Percentiles rank a stretch among this genome's conserved stretches.
These are phyloP conservation scores for Sclerotinia nivalis DNA, from an alignment of 2,329 filamentous ascomycete species.

Conservation along the genomic window DNA sequence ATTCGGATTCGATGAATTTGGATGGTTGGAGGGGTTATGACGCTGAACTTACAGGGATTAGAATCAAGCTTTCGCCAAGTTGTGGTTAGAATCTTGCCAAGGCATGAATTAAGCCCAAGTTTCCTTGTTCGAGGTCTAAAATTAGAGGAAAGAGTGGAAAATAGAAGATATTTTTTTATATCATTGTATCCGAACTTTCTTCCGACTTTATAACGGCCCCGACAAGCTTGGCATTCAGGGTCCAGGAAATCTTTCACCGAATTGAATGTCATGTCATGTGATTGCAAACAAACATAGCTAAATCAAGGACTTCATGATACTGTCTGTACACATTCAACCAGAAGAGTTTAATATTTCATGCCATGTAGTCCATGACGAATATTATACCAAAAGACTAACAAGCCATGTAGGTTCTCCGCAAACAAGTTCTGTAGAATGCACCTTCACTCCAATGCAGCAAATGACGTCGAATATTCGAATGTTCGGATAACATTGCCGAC, in stretches of 20 bases:
- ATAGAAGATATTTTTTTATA: no score
- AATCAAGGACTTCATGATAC: no score
- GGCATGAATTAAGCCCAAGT: neutral
- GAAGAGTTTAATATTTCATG: neutral
- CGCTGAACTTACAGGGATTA: constrained; percentile 24
- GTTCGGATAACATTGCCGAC: constrained; percentile 7
- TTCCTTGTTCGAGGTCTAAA: no score
- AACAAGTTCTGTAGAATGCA: neutral
- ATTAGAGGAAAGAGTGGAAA: neutral
- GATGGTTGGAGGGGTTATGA: constrained; percentile 7
- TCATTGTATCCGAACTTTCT: neutral
- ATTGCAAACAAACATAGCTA: no score
- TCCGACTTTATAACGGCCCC: neutral
- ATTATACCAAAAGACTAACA: neutral
- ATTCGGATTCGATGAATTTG: neutral
- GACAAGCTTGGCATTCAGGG: neutral
- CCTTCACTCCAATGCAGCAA: neutral
- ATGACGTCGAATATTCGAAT: neutral
- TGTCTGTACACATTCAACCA: no score
- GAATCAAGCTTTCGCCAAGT: constrained; percentile 36
- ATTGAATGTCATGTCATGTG: neutral
- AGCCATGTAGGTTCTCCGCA: neutral
- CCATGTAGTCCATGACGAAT: neutral
- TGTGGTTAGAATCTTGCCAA: constrained; percentile 4
- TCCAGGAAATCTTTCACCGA: neutral